Base-by-base conservation (phyloP, 2,329 filamentous ascomycete genomes). In the Neurospora crassa region DNA sequence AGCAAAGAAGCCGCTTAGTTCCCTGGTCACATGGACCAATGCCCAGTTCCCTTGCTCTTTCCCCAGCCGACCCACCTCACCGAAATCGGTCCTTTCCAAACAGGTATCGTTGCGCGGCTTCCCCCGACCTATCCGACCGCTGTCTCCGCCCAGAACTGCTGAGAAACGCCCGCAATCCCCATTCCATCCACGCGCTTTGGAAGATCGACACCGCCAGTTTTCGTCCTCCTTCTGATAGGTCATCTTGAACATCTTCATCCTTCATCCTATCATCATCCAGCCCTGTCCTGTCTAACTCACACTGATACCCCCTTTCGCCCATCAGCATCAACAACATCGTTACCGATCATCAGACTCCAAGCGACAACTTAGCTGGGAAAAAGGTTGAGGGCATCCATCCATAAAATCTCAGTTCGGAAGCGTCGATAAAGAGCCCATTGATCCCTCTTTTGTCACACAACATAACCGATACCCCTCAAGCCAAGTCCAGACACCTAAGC, bases 41-140 rank as follows among this genome's bases (percentile, higher is more conserved):
- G 34, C 40, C 42, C 24, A 63, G 24, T 8, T 10, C 37, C 7
- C 10, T 63, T 63, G 53, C 53, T 63, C 53, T 18, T 63, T 63
- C 70, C 67, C 69, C 71, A 74, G 71, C 70, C 71, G 74, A 75
- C 74, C 74, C 75, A 75, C 75, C 74, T 72, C 75, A 75, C 75
- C 74, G 73, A 75, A 45, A 74, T 76, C 74, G 75, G 75, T 71
- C 69, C 59, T 63, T 63, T 16, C 72, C 72, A 68, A n/a, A 72
- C 71, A 70, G 68, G 69, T 68, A 42, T 68, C 43, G 68, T 71
- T 70, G 71, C 71, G 69, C 70, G 16, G 70, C 45, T 71, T 67
- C 68, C 40, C 45, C 53, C 68, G 68, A 70, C 69, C 47, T 70
- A 67, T 70, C 70, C 69, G 73, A 75, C 76, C 76, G 76, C 76